Evolutionary conservation across 2,329 filamentous ascomycete genomes (phyloP).

Genomic region (Cladosporium sp.): DNA sequence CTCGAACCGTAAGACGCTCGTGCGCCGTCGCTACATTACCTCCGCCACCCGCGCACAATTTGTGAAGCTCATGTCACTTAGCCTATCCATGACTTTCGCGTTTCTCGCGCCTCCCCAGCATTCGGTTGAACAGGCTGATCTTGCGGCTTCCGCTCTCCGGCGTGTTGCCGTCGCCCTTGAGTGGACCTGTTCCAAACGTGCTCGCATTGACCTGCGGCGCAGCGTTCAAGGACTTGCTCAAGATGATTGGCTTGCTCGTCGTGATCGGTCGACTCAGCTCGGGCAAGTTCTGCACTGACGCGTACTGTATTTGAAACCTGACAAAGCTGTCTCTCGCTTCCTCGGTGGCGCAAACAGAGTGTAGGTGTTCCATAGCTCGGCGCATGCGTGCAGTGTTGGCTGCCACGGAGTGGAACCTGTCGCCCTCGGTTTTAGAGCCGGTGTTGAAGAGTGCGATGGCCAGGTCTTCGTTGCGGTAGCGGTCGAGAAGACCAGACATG

Average conservation of each 20-base stretch:
- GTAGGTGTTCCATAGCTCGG: slow-evolving; percentile 32
- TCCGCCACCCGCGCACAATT: slow-evolving; percentile 10
- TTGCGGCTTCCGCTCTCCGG: slow-evolving; percentile 25
- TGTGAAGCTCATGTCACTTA: not conserved
- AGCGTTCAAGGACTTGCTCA: not conserved
- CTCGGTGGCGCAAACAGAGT: slow-evolving; percentile 30
- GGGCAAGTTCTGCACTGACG: slow-evolving; percentile 23
- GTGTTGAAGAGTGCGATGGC: slow-evolving; percentile 26
- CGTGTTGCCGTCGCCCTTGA: not conserved
- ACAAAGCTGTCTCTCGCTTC: slow-evolving; percentile 34
- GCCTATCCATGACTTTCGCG: slow-evolving; percentile 17
- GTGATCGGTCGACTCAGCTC: slow-evolving; percentile 27
- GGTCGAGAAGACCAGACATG: slow-evolving; percentile 59
- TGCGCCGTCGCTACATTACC: slow-evolving; percentile 10
- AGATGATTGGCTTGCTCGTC: slow-evolving; percentile 10
- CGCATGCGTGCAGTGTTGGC: slow-evolving; percentile 32
- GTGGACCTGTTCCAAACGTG: not conserved
- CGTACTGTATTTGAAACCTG: slow-evolving; percentile 33
- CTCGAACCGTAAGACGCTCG: not conserved
- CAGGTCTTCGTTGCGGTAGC: slow-evolving; percentile 49
- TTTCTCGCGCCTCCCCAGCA: slow-evolving; percentile 33
- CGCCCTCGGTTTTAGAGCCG: slow-evolving; percentile 24
- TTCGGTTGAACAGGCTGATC: slow-evolving; percentile 36
- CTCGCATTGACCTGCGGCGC: not conserved
- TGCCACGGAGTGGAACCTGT: slow-evolving; percentile 33